These are phyloP conservation scores for Zygoascus meyerae DNA, from an alignment of 1,139 yeast species.

Conservation along the genomic window DNA sequence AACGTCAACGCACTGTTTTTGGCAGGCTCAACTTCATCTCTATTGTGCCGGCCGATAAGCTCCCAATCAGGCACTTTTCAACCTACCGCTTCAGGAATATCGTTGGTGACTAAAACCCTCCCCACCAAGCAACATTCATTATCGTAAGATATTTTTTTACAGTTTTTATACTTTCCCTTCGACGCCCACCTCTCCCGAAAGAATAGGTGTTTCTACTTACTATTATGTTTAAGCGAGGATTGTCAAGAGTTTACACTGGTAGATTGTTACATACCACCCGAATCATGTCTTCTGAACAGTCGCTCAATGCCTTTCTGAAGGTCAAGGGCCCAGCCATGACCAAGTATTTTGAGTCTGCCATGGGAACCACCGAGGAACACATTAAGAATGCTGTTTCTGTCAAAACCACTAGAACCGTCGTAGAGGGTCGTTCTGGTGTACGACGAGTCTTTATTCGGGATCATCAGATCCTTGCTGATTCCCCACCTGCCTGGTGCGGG, in stretches of 20 bases:
- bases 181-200: no score
- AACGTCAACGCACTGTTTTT: no score
- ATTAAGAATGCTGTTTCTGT: constrained; percentile 10
- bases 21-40: no score
- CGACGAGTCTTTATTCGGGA: constrained; percentile 11
- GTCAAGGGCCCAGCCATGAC: constrained; percentile 15
- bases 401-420: constrained; percentile 9
- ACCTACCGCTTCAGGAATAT: no score
- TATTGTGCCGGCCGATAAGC: no score
- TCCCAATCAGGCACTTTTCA: no score
- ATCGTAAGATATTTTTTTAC: no score
- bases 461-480: constrained; percentile 14
- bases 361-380: constrained; percentile 13
- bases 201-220: no score
- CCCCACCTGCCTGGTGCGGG: constrained; percentile 15
- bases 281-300: constrained; percentile 6
- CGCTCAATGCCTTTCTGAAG: constrained; percentile 10
- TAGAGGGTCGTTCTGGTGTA: constrained; percentile 13
- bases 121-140: no score
- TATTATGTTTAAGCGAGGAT: no score
- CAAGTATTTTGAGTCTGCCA: constrained; percentile 10
- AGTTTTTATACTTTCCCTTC: no score
- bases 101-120: no score
- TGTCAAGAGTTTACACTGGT: not conserved
- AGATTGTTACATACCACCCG: not conserved